Percentiles rank a stretch among this genome's conserved stretches.
Evolutionary conservation across 2,329 filamentous ascomycete genomes (phyloP).

Genomic region (Fusarium multiceps): DNA sequence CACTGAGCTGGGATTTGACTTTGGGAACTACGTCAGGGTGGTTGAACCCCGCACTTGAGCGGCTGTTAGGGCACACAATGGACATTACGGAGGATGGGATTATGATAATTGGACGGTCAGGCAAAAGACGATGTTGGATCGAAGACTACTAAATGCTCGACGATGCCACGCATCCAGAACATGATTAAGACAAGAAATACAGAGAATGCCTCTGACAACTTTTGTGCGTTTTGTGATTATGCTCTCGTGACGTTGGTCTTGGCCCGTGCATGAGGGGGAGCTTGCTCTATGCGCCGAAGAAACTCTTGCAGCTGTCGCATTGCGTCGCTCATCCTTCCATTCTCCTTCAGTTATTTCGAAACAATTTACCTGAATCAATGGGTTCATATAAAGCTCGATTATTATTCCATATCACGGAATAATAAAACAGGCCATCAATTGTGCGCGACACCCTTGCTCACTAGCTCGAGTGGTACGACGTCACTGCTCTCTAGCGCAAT

Average conservation of each 20-base stretch:
- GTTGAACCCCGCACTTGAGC: slow-evolving; percentile 46
- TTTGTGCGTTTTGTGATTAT: slow-evolving; percentile 17
- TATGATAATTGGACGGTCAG: slow-evolving; percentile 50
- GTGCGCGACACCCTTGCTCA: slow-evolving; percentile 20
- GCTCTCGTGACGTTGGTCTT: slow-evolving; percentile 8
- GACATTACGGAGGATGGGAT: slow-evolving; percentile 46
- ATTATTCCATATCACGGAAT: neutral
- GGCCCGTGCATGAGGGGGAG: slow-evolving; percentile 1
- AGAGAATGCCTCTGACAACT: slow-evolving; percentile 38
- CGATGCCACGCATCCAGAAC: slow-evolving; percentile 42
- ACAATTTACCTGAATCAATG: neutral
- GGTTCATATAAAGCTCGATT: neutral
- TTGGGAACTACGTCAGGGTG: slow-evolving; percentile 45
- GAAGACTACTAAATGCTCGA: slow-evolving; percentile 45
- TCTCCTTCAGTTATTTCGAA: neutral
- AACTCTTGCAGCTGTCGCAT: neutral
- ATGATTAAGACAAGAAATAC: slow-evolving; percentile 43
- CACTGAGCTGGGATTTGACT: slow-evolving; percentile 44
- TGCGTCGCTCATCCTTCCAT: too few species aligned
- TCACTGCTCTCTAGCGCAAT: slow-evolving; percentile 16
- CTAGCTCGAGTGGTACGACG: slow-evolving; percentile 18
- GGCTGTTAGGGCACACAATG: slow-evolving; percentile 46
- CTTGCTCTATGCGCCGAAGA: neutral
- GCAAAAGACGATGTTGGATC: slow-evolving; percentile 48
- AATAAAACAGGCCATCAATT: neutral